These are phyloP conservation scores for Pyracantha coccinea DNA, from an alignment of 331 rosid genomes.

Conservation along the genomic window DNA sequence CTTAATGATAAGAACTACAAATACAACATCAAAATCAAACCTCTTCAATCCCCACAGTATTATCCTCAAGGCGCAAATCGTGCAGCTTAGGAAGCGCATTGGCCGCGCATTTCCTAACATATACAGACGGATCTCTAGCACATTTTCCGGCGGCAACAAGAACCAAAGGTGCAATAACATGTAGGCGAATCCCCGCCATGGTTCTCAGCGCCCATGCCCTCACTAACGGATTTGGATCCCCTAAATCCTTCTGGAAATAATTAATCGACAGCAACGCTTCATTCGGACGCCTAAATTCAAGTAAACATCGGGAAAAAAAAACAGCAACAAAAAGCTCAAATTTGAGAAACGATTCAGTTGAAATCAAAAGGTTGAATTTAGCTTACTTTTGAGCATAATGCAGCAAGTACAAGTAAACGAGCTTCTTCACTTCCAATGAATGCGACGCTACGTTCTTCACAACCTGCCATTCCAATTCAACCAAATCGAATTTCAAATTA, in stretches of 20 bases:
- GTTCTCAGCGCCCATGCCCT: constrained; percentile 98
- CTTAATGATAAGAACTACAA: not conserved
- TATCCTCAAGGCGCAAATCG: constrained; percentile 84
- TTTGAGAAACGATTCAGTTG: not conserved
- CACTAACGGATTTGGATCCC: constrained; percentile 76
- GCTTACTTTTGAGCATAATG: constrained; percentile 97
- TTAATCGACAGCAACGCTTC: constrained; percentile 92
- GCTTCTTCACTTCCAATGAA: constrained; percentile 90
- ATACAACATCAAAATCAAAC: constrained; percentile 20
- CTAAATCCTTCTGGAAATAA: constrained; percentile 86
- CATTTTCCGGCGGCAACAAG: constrained; percentile 82
- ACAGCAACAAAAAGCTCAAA: not conserved
- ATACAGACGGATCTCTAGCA: constrained; percentile 90
- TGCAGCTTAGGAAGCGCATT: constrained; percentile 93
- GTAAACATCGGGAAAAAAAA: not conserved
- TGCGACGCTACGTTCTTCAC: constrained; percentile 93
- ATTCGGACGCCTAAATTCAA: constrained; percentile 65
- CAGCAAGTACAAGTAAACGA: constrained; percentile 81
- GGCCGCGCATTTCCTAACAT: constrained; percentile 88
- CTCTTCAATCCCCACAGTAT: constrained; percentile 71
- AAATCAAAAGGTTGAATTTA: not conserved
- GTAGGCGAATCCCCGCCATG: constrained; percentile 93
- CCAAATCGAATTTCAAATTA: not conserved
- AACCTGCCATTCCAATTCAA: constrained; percentile 48
- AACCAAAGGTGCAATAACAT: constrained; percentile 83